phyloP scores from a whole-genome alignment of 2,329 filamentous ascomycete species.

The Neophaeococcomyces mojaviensis region DNA sequence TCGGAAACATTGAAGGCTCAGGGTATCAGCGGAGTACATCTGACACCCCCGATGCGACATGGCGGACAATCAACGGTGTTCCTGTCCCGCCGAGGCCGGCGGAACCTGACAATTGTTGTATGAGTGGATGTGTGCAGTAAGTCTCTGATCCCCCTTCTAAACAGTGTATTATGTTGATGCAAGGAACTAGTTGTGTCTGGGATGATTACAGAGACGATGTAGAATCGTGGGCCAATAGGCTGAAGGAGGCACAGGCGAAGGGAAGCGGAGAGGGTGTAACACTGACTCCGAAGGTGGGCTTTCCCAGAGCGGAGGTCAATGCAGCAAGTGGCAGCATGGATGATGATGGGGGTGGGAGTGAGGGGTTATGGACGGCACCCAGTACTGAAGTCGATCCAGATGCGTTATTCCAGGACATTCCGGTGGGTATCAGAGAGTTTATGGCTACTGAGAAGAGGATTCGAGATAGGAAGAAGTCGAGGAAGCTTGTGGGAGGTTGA shows the following conservation, averaged over 20 bases:
- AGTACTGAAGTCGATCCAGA: conserved; percentile 38
- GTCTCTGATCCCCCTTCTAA: not conserved
- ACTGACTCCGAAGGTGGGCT: conserved; percentile 23
- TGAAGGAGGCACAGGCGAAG: conserved; percentile 52
- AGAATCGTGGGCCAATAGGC: conserved; percentile 72
- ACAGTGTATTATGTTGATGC: not conserved
- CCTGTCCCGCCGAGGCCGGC: conserved; percentile 73
- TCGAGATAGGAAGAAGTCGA: conserved; percentile 62
- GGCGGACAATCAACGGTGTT: conserved; percentile 63
- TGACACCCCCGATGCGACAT: conserved; percentile 44
- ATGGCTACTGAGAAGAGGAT: conserved; percentile 94
- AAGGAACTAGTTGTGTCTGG: conserved; percentile 66
- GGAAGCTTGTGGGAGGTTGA: conserved; percentile 30
- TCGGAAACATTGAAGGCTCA: conserved; percentile 73
- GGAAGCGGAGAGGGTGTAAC: conserved; percentile 10
- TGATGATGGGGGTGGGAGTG: conserved; percentile 70
- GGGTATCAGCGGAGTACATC: conserved; percentile 52
- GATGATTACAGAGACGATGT: conserved; percentile 84
- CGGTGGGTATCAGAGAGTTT: conserved; percentile 89
- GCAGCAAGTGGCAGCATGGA: conserved; percentile 60
- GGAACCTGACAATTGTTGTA: conserved; percentile 97
- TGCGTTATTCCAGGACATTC: conserved; percentile 66
- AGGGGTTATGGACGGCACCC: conserved; percentile 54
- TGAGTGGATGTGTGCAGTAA: conserved; percentile 87
- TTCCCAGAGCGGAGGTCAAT: conserved; percentile 32